Conservation (phyloP, 106 monocot genomes). For the Allium fistulosum region DNA sequence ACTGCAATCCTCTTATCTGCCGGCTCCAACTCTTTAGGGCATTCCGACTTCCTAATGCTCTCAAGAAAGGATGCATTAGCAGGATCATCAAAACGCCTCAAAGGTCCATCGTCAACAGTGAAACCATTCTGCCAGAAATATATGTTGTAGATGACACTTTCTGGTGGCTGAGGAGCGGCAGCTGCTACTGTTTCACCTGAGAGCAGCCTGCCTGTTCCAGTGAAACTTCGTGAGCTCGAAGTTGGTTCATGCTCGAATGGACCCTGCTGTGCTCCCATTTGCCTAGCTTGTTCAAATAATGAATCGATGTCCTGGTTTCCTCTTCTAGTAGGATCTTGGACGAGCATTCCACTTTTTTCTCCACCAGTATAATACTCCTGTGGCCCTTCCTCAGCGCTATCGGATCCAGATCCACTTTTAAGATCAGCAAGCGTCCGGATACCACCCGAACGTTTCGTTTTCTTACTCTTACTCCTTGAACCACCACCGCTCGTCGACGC, state of each 20-base stretch:
- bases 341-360: constrained; percentile 96
- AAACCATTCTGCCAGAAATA: constrained; percentile 86
- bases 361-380: constrained; percentile 91
- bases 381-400: constrained; percentile 56
- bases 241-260: constrained; percentile 39
- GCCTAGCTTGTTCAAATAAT: constrained; percentile 91
- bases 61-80: constrained; percentile 78
- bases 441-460: no score
- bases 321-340: constrained; percentile 63
- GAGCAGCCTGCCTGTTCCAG: constrained; percentile 77
- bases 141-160: constrained; percentile 44
- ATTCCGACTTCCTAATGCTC: constrained; percentile 65
- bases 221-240: constrained; percentile 65
- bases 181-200: constrained; percentile 56
- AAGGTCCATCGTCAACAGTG: constrained; percentile 76
- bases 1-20: constrained; percentile 37
- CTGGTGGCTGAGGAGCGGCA: constrained; percentile 32
- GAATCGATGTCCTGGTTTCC: constrained; percentile 44
- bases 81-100: constrained; percentile 83
- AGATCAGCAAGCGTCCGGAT: no score
- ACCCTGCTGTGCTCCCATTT: constrained; percentile 60
- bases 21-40: constrained; percentile 63
- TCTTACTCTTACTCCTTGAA: no score
- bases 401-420: constrained; percentile 34
- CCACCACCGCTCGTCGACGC: no score